Evolutionary conservation across 2,329 filamentous ascomycete species (phyloP).

Genomic region (Xylariomycetidae sp.): DNA sequence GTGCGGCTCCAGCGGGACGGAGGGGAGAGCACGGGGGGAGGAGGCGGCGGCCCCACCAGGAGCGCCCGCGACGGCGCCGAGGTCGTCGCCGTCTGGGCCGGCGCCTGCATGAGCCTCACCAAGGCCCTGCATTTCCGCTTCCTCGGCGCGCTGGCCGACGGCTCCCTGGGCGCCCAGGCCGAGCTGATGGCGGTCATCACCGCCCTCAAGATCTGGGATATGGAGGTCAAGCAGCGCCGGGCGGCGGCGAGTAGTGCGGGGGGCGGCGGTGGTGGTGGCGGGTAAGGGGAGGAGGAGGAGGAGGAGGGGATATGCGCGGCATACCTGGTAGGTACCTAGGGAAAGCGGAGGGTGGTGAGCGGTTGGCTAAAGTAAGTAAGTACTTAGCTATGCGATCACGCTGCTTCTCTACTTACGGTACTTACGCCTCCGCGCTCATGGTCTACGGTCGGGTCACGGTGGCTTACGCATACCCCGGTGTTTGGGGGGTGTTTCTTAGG

Average conservation of each 20-base stretch:
- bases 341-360: too few species aligned
- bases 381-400: too few species aligned
- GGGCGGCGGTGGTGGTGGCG: background rate
- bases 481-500: too few species aligned
- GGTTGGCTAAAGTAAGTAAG: too few species aligned
- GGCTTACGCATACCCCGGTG: too few species aligned
- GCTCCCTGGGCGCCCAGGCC: constrained; percentile 36
- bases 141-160: constrained; percentile 31
- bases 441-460: too few species aligned
- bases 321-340: too few species aligned
- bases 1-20: constrained; percentile 26
- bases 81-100: constrained; percentile 35
- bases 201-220: constrained; percentile 27
- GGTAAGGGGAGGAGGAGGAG: background rate
- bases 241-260: background rate
- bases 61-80: constrained; percentile 34
- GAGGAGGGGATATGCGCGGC: too few species aligned
- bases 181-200: constrained; percentile 36
- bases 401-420: too few species aligned
- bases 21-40: constrained; percentile 8
- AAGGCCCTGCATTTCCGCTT: constrained; percentile 35
- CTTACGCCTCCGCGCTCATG: too few species aligned
- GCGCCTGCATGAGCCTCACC: constrained; percentile 22
- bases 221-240: constrained; percentile 4
- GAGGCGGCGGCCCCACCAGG: constrained; percentile 12